These are phyloP conservation scores for Isabelozyma pseudorhagii DNA, from an alignment of 805 yeast genomes.

Conservation along the genomic window DNA sequence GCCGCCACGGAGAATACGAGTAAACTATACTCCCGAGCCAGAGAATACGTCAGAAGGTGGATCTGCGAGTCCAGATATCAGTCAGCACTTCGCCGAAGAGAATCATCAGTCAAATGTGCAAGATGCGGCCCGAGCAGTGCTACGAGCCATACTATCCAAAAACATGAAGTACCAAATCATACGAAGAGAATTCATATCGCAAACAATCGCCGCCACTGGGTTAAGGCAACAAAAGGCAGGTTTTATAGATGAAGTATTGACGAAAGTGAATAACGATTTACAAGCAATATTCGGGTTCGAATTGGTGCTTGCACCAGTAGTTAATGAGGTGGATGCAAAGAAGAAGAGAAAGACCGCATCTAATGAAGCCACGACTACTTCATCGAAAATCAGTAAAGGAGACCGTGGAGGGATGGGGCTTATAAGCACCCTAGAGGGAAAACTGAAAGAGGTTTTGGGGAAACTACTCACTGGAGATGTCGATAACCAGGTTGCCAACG, in stretches of 20 bases:
- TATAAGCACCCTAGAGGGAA: background rate
- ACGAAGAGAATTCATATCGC: background rate
- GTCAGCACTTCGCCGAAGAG: background rate
- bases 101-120: background rate
- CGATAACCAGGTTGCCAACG: conserved; percentile 1
- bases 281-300: background rate
- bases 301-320: background rate
- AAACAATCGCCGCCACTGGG: background rate
- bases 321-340: background rate
- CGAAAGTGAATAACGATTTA: background rate
- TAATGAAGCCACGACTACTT: background rate
- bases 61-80: background rate
- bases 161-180: background rate
- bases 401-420: background rate
- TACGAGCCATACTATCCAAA: background rate
- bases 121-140: background rate
- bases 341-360: background rate
- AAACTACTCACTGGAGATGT: background rate
- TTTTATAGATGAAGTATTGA: background rate
- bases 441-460: background rate
- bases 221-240: background rate
- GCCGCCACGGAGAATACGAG: background rate
- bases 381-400: background rate
- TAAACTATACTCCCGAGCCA: background rate
- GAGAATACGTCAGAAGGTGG: background rate